Base-by-base conservation (phyloP, 495 filamentous ascomycete genomes). In the Neurospora cerealis region DNA sequence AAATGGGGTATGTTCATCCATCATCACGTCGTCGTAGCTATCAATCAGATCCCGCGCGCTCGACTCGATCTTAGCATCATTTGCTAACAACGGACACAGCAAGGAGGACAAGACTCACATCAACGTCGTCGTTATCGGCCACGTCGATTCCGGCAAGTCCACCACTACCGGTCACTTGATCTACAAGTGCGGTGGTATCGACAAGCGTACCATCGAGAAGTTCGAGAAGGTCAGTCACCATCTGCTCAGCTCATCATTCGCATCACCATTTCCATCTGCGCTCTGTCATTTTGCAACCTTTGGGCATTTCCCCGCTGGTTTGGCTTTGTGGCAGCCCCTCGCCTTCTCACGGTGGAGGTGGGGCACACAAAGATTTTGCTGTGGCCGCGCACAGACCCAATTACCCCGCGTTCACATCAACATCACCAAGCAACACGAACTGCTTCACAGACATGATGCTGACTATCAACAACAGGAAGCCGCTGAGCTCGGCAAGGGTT, bases 181-280 rank as follows among this genome's bases (percentile, higher is more conserved):
- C 92, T 99, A 99, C 93, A 97, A 99, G 89, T 99, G 96, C 88
- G 96, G 96, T 91, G 96, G 96, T 92, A 99, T 99, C 82, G 96
- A 99, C 92, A 93, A 93, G 89, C 96, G 96, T 95, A 98, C 96
- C 84, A 99, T 99, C 83, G 96, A 99, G 92, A 99, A 99, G 92
- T 99, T 99, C 90, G 96, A 99, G 94, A 99, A 99, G 93, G 93
- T 95, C 82, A 85, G 90, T 82, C 62, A 5, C 69, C 48, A 70
- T 44, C 46, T 28, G 48, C 79, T 78, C 73, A 73, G 46, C 62
- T 42, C 74, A 13, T 60, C 69, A 34, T 62, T 32, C 24, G 34
- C 41, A 69, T 74, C 44, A 72, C 73, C 62, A n/a, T 66, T 15
- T 28, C 75, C 76, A 6, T 4, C 21, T 2, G 71, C 32, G 42